Conservation (phyloP, 257 asterid genomes). For the Solanum raphanifolium region DNA sequence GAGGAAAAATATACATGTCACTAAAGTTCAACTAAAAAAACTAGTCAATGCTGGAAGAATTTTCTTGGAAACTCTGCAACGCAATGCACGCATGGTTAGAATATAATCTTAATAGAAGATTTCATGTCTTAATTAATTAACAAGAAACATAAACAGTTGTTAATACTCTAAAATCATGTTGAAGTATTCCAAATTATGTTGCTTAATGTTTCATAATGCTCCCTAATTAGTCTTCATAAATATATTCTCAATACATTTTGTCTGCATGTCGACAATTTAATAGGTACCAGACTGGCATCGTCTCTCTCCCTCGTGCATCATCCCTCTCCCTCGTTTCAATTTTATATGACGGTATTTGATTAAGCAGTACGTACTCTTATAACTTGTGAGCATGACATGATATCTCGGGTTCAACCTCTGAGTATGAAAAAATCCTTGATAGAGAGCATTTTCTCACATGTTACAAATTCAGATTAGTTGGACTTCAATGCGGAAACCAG, state of each 20-base stretch:
- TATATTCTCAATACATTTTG: background rate
- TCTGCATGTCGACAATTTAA: background rate
- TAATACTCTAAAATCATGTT: background rate
- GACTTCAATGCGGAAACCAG: fast-evolving
- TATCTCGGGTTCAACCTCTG: too few species aligned
- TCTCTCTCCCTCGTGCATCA: background rate
- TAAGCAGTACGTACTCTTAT: background rate
- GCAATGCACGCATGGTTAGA: background rate
- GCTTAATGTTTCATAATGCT: background rate
- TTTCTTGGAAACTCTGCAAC: background rate
- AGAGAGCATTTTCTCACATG: background rate
- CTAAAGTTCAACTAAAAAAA: background rate
- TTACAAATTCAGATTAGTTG: background rate
- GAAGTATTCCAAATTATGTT: background rate
- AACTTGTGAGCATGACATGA: background rate
- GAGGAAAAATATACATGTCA: background rate
- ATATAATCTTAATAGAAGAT: background rate
- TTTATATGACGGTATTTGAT: background rate
- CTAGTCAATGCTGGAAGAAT: background rate
- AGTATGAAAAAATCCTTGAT: background rate
- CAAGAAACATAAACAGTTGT: background rate
- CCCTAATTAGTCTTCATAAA: background rate
- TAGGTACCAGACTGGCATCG: background rate
- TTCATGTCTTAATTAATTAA: background rate
- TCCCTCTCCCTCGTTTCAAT: background rate